A percentile compares a stretch with the other conserved stretches of the same genome.
Conservation (phyloP, 306 rosid genomes). For the Quercus rubra region DNA sequence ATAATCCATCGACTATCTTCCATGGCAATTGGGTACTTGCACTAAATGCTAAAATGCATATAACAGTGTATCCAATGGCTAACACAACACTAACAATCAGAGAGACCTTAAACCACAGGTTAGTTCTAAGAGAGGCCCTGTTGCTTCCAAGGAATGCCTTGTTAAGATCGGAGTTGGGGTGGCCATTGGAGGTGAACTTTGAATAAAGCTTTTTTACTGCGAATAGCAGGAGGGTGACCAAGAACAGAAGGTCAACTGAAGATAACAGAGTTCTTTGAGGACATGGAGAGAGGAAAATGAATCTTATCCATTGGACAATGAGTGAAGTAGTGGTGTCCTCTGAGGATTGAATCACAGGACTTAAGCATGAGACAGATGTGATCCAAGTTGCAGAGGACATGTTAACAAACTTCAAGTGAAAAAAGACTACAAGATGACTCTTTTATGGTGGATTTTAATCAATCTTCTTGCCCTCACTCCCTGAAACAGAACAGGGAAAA, state of each 20-base stretch:
- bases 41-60: constrained; percentile 41
- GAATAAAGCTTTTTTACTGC: constrained; percentile 52
- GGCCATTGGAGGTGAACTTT: constrained; percentile 34
- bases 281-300: constrained; percentile 77
- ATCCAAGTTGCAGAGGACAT: constrained; percentile 59
- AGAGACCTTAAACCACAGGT: constrained; percentile 58
- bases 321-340: constrained; percentile 30
- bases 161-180: constrained; percentile 35
- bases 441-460: not conserved
- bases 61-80: constrained; percentile 40
- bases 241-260: constrained; percentile 41
- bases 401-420: not conserved
- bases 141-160: constrained; percentile 45
- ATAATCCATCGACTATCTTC: constrained; percentile 53
- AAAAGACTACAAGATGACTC: not conserved
- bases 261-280: constrained; percentile 77
- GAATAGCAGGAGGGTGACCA: constrained; percentile 45
- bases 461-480: not conserved
- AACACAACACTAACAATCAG: constrained; percentile 38
- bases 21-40: constrained; percentile 34
- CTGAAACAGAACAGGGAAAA: constrained; percentile 1
- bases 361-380: constrained; percentile 52
- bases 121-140: constrained; percentile 29
- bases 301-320: constrained; percentile 57
- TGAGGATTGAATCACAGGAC: constrained; percentile 36